Base-by-base conservation (phyloP, 495 filamentous ascomycete genomes). In the Neurospora pannonica region DNA sequence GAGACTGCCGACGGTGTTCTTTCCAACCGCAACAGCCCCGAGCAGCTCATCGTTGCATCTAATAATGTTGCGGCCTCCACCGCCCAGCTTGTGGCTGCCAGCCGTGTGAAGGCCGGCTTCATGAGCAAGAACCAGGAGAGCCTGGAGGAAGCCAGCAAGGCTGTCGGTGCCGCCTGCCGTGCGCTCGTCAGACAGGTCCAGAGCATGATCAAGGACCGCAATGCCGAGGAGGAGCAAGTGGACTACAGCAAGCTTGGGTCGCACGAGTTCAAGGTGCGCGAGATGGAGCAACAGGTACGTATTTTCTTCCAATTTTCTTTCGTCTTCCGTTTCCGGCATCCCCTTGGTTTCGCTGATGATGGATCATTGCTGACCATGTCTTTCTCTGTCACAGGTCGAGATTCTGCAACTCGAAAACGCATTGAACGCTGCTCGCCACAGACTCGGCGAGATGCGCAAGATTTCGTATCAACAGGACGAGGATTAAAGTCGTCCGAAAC, bases 211-310 rank as follows among this genome's bases (percentile, higher is more conserved):
- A 89, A 91, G 78, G 90, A 96, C 81, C 90, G 92, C 77, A 91
- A 93, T 82, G 87, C 86, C 76, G 95, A 92, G 19, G 94, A 95
- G 31, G 97, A 97, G 39, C 85, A 86, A n/a, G 90, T 96, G 38
- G 95, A 99, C 81, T 99, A 98, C 82, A 85, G 87, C 1, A 93
- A 93, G 82, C 84, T 98, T 42, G 94, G 92, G 77, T 88, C 91
- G 70, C 94, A 97, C 83, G 96, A 98, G 85, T 98, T 99, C 87
- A 99, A 99, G 86, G 94, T 97, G 17, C 88, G 91, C 79, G 94
- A 99, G 86, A 99, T 99, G 97, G 95, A 99, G 85, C 97, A 99
- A 82, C 97, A 99, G 93, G 95, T 97, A 87, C 76, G 90, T 88
- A 15, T 11, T 76, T 76, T 75, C 38, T 71, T 9, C 54, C 43